Evolutionary conservation across 202 grass and related monocot species (phyloP).

Genomic region (Zizania palustris): DNA sequence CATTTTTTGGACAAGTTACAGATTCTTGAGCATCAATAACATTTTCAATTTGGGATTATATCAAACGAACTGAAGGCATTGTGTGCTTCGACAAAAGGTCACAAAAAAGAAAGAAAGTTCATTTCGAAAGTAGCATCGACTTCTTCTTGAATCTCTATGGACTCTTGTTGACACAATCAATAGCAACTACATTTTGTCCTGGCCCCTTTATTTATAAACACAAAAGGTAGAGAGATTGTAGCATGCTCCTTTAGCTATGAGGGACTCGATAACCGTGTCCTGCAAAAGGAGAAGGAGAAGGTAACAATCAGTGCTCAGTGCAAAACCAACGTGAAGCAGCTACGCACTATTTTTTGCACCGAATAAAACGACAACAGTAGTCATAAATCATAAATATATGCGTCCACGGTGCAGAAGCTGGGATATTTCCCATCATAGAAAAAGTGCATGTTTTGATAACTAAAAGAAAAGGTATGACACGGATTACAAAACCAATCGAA

Average conservation of each 20-base stretch:
- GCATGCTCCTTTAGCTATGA: conserved; percentile 44
- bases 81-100: background rate
- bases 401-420: background rate
- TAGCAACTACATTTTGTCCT: background rate
- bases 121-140: background rate
- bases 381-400: background rate
- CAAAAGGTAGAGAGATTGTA: conserved; percentile 1
- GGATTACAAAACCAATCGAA: background rate
- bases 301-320: background rate
- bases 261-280: conserved; percentile 74
- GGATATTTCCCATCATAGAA: background rate
- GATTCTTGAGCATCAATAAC: background rate
- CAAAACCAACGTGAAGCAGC: background rate
- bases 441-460: background rate
- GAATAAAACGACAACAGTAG: background rate
- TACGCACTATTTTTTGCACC: background rate
- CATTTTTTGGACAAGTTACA: background rate
- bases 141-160: background rate
- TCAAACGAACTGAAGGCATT: background rate
- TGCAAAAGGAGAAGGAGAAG: conserved; percentile 33
- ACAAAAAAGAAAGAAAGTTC: too few species aligned
- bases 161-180: background rate
- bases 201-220: conserved; percentile 9
- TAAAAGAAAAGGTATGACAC: background rate
- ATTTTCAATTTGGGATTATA: conserved; percentile 23